Conservation (phyloP, 2,329 filamentous ascomycete species). For the Sporothrix sp. region DNA sequence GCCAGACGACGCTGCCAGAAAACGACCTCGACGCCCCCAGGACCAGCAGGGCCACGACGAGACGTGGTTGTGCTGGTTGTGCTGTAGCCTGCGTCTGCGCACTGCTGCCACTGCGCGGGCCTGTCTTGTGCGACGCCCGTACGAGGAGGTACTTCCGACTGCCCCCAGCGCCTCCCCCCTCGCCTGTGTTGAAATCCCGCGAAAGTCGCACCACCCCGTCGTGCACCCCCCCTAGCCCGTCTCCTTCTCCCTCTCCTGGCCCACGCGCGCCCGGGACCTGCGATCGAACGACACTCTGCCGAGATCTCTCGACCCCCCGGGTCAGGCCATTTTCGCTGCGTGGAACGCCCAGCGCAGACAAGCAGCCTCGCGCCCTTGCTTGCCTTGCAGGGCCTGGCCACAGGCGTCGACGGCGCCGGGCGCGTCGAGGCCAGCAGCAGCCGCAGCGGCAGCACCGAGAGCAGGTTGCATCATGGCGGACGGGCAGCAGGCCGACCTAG, state of each 20-base stretch:
- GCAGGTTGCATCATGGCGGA: conserved; percentile 14
- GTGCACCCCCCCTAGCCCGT: conserved; percentile 2
- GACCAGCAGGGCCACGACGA: no score
- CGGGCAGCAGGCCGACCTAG: conserved; percentile 13
- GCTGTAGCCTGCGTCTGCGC: not conserved
- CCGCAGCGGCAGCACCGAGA: no score
- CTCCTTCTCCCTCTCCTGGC: not conserved
- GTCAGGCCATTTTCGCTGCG: conserved; percentile 14
- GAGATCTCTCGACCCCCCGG: not conserved
- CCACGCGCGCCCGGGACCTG: not conserved
- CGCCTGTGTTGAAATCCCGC: not conserved
- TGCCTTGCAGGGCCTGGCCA: no score
- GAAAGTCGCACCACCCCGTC: conserved; percentile 13
- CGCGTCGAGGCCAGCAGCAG: no score
- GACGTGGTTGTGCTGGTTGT: not conserved
- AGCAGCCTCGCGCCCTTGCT: no score
- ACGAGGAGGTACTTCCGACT: no score
- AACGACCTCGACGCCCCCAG: no score
- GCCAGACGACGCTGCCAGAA: no score
- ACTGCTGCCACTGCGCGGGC: no score
- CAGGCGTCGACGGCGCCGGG: no score
- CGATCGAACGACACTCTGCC: not conserved
- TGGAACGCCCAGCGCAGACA: not conserved
- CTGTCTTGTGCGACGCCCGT: no score
- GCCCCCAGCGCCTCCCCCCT: no score